Evolutionary conservation across 2,329 filamentous ascomycete genomes (phyloP).

Genomic region (Rachicladosporium sp.): DNA sequence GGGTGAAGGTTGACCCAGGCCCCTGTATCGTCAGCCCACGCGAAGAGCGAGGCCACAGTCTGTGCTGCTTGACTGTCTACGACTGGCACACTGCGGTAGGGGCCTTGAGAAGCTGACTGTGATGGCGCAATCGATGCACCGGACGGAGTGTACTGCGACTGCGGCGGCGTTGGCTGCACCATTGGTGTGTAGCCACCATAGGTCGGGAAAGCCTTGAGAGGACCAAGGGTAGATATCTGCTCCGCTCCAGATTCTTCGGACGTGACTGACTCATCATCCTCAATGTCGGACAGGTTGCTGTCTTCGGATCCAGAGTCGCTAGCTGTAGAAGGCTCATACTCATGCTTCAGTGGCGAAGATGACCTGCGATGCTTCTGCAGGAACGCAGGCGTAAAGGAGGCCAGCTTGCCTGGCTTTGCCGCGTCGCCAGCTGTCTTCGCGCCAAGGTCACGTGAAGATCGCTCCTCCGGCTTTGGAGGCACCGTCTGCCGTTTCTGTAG

Average conservation of each 20-base stretch:
- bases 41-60: constrained; percentile 48
- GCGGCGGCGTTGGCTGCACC: constrained; percentile 10
- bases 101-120: constrained; percentile 67
- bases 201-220: constrained; percentile 24
- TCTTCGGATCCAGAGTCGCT: constrained; percentile 46
- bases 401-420: constrained; percentile 10
- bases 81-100: constrained; percentile 43
- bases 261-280: constrained; percentile 36
- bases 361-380: constrained; percentile 50
- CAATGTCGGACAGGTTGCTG: constrained; percentile 40
- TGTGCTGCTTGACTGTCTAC: constrained; percentile 40
- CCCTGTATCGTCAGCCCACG: constrained; percentile 48
- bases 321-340: constrained; percentile 78
- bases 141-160: constrained; percentile 25
- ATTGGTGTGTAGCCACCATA: constrained; percentile 23
- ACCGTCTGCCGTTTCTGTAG: constrained; percentile 17
- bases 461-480: background rate
- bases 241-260: constrained; percentile 37
- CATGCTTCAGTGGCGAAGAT: constrained; percentile 91
- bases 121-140: constrained; percentile 58
- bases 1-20: constrained; percentile 49
- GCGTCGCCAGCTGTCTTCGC: constrained; percentile 1
- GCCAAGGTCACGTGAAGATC: background rate
- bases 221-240: constrained; percentile 17
- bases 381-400: constrained; percentile 25